These are phyloP conservation scores for Malus orientalis DNA, from an alignment of 306 rosid genomes.

Conservation along the genomic window DNA sequence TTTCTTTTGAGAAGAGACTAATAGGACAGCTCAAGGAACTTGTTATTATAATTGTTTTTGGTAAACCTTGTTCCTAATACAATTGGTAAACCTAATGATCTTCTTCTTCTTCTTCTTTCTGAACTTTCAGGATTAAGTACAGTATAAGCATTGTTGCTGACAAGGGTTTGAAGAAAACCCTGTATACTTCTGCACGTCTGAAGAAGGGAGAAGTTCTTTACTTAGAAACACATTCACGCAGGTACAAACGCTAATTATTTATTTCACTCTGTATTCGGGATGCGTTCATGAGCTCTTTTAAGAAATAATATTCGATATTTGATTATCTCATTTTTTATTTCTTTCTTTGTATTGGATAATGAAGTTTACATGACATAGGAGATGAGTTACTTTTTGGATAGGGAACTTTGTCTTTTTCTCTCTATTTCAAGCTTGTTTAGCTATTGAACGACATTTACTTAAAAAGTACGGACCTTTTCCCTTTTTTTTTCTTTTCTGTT, in stretches of 20 bases:
- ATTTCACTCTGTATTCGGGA: background rate
- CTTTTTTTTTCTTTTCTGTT: background rate
- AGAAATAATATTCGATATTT: background rate
- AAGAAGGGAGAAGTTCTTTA: slow-evolving; percentile 97
- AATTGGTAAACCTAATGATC: too few relatives aligned
- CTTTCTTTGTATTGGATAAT: background rate
- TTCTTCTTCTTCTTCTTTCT: background rate
- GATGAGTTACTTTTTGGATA: background rate
- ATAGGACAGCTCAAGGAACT: too few relatives aligned
- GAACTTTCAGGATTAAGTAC: slow-evolving; percentile 65
- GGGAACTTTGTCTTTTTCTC: background rate
- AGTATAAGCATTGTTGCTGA: slow-evolving; percentile 97
- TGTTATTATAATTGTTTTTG: background rate
- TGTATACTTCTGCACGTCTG: slow-evolving; percentile 85
- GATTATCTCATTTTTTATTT: background rate
- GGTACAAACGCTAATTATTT: slow-evolving; percentile 35
- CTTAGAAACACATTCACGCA: slow-evolving; percentile 77
- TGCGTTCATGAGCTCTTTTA: background rate
- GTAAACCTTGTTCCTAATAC: too few relatives aligned
- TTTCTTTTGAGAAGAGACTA: too few relatives aligned
- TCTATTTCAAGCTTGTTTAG: background rate
- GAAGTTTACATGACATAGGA: background rate
- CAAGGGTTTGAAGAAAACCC: slow-evolving; percentile 86
- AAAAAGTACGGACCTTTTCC: background rate
- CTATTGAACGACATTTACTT: background rate